Evolutionary conservation across 225 moss, liverwort and hornwort genomes (phyloP).

Genomic region (Pseudisothecium myosuroides): DNA sequence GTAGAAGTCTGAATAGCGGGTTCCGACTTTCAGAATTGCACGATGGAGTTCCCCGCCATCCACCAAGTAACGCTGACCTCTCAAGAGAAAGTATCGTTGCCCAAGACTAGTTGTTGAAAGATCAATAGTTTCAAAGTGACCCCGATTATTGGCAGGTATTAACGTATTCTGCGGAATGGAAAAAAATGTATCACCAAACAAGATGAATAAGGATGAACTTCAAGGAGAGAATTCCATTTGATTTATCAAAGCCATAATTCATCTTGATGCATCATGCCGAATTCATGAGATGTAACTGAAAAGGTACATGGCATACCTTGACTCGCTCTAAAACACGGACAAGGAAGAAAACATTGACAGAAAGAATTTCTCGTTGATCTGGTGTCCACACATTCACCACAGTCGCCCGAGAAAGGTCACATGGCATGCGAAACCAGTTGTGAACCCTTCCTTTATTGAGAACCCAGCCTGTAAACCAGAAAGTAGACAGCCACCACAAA

Average conservation of each 20-base stretch:
- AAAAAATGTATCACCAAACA: not conserved
- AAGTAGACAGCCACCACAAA: conserved; percentile 67
- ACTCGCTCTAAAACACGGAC: conserved; percentile 28
- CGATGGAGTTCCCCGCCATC: conserved; percentile 22
- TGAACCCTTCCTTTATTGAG: conserved; percentile 61
- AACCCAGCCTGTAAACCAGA: conserved; percentile 74
- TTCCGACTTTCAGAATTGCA: conserved; percentile 43
- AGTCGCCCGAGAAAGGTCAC: conserved; percentile 43
- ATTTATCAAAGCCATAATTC: not conserved
- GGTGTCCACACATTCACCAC: conserved; percentile 58
- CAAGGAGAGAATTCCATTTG: not conserved
- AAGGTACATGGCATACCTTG: conserved; percentile 23
- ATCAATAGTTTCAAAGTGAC: conserved; percentile 43
- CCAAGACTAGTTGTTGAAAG: conserved; percentile 37
- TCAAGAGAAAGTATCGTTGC: conserved; percentile 42
- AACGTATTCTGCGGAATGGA: conserved; percentile 17
- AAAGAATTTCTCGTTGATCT: conserved; percentile 48
- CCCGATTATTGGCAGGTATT: conserved; percentile 28
- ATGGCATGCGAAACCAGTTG: conserved; percentile 66
- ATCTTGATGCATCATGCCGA: not conserved
- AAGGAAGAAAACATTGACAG: conserved; percentile 46
- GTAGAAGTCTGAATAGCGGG: conserved; percentile 33
- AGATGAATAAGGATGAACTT: not conserved
- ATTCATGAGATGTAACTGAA: not conserved
- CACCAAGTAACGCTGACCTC: conserved; percentile 61